These are phyloP conservation scores for Hymenoscyphus linearis DNA, from an alignment of 2,329 filamentous ascomycete species.

Conservation along the genomic window DNA sequence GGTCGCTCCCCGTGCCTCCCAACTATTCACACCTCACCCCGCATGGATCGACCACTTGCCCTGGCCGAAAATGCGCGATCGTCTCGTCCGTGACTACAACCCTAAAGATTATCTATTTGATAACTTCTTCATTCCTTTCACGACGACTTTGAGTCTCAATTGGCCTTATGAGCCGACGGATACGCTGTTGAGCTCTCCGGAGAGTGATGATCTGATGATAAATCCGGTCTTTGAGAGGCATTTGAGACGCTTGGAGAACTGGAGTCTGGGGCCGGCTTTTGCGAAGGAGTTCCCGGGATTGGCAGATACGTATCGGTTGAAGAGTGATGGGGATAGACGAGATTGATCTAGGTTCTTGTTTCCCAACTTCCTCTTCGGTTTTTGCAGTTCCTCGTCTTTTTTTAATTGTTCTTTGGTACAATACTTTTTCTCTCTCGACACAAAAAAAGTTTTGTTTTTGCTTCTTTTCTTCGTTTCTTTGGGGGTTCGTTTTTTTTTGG, in stretches of 20 bases:
- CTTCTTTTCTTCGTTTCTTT: background rate
- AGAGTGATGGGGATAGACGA: constrained; percentile 25
- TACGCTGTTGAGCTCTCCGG: constrained; percentile 54
- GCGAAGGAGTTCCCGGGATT: constrained; percentile 57
- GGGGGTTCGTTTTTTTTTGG: background rate
- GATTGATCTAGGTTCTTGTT: background rate
- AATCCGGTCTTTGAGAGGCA: constrained; percentile 86
- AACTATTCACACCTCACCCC: constrained; percentile 64
- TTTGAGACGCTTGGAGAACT: constrained; percentile 69
- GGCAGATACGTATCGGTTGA: constrained; percentile 36
- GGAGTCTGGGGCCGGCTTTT: constrained; percentile 71
- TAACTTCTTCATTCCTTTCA: constrained; percentile 79
- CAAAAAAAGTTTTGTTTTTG: background rate
- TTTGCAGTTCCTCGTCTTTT: background rate
- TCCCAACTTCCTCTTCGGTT: background rate
- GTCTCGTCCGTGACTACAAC: constrained; percentile 48
- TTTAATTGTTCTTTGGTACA: background rate
- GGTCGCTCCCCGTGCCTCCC: constrained; percentile 59
- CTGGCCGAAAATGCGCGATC: constrained; percentile 72
- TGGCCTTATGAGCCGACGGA: constrained; percentile 79
- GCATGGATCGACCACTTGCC: constrained; percentile 80
- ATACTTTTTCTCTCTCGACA: background rate
- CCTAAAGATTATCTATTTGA: constrained; percentile 59
- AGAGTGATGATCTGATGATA: constrained; percentile 64
- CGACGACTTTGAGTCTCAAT: constrained; percentile 68